Evolutionary conservation across 306 rosid genomes (phyloP).

Genomic region (Cucumis sativus): DNA sequence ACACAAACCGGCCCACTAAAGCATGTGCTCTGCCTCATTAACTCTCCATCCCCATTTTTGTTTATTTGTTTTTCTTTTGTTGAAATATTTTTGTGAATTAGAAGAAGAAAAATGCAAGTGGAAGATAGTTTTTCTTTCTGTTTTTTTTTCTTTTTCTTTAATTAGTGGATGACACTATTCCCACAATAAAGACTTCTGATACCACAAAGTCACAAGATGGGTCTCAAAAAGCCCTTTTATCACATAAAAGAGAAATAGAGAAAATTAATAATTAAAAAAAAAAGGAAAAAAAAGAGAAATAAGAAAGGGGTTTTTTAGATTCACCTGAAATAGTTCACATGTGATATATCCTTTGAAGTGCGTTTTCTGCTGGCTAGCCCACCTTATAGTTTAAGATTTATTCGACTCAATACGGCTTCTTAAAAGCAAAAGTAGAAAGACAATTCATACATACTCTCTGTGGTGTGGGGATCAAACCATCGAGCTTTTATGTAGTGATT

Average conservation of each 20-base stretch:
- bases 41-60: not conserved
- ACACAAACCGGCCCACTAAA: conserved; percentile 10
- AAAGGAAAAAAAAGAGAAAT: not conserved
- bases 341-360: not conserved
- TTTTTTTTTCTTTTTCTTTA: not conserved
- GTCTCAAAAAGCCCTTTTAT: not conserved
- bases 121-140: not conserved
- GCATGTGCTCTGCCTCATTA: not conserved
- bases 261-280: too few relatives aligned
- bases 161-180: conserved; percentile 8
- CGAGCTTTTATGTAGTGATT: too few relatives aligned
- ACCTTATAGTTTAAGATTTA: not conserved
- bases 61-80: too few relatives aligned
- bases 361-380: conserved; percentile 19
- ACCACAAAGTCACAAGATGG: not conserved
- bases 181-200: not conserved
- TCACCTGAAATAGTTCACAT: conserved; percentile 11
- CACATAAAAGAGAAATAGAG: not conserved
- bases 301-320: not conserved
- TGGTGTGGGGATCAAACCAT: too few relatives aligned
- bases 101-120: not conserved
- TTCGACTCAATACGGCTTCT: conserved; percentile 3
- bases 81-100: not conserved
- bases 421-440: conserved; percentile 6
- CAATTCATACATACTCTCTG: not conserved